Conservation (phyloP, 2,329 filamentous ascomycete species). For the Microsporum audouinii region DNA sequence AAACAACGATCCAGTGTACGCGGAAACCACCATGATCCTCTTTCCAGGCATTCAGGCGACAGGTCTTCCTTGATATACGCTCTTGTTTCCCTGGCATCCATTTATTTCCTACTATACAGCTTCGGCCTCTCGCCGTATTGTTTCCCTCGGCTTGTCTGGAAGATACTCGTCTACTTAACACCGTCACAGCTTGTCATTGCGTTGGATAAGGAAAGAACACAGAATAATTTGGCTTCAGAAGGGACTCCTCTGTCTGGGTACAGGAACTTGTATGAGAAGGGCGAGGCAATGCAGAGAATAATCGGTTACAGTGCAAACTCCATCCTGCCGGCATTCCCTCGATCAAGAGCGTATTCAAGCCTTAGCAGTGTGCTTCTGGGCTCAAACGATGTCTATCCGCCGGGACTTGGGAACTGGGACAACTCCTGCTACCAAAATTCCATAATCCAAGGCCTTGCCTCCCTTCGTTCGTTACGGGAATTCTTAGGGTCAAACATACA, state of each 20-base stretch:
- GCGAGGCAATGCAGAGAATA: conserved; percentile 52
- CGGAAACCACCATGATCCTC: conserved; percentile 26
- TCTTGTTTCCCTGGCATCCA: conserved; percentile 20
- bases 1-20: conserved; percentile 10
- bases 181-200: conserved; percentile 32
- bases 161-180: conserved; percentile 28
- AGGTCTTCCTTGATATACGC: conserved; percentile 22
- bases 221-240: not conserved
- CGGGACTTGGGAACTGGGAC: conserved; percentile 77
- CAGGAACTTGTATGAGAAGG: conserved; percentile 45
- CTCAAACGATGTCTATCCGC: conserved; percentile 26
- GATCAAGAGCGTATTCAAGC: conserved; percentile 42
- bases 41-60: conserved; percentile 20
- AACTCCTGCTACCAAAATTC: conserved; percentile 99
- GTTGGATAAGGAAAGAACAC: conserved; percentile 35
- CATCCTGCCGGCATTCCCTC: conserved; percentile 38
- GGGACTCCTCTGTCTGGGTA: conserved; percentile 19
- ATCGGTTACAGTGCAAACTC: conserved; percentile 50
- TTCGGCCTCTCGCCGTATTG: conserved; percentile 21
- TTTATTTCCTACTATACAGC: conserved; percentile 23
- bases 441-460: conserved; percentile 72
- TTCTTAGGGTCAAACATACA: conserved; percentile 47
- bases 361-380: conserved; percentile 39
- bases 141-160: conserved; percentile 27
- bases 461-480: conserved; percentile 55